These are phyloP conservation scores for Acanthamoeba healyi DNA, from an alignment of 208 protist genomes.

Conservation along the genomic window DNA sequence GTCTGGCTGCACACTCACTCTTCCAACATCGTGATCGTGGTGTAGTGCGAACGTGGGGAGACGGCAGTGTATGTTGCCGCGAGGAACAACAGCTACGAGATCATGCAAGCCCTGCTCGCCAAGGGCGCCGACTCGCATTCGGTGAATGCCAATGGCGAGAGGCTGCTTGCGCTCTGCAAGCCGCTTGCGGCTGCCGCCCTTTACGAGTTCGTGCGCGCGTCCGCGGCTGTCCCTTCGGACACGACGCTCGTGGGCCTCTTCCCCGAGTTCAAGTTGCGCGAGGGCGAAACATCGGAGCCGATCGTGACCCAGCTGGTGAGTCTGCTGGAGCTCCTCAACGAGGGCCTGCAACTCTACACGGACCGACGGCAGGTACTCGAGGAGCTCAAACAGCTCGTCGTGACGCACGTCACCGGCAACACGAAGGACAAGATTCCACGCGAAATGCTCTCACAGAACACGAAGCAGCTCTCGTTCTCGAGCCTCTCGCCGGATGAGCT, in stretches of 20 bases:
- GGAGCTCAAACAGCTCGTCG: not conserved
- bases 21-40: too few relatives aligned
- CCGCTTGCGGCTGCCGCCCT: not conserved
- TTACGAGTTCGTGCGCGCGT: not conserved
- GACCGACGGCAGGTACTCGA: not conserved
- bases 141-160: not conserved
- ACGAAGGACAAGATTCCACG: not conserved
- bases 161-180: not conserved
- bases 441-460: not conserved
- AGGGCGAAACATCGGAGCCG: not conserved
- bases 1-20: too few relatives aligned
- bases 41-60: not conserved
- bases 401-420: not conserved
- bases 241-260: not conserved
- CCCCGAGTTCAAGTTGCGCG: not conserved
- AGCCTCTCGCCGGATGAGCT: not conserved
- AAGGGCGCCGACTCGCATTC: constrained; percentile 1
- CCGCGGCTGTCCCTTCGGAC: not conserved
- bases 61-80: not conserved
- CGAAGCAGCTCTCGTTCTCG: constrained; percentile 5
- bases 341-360: not conserved
- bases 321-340: not conserved
- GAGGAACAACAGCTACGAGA: not conserved
- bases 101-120: not conserved
- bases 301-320: not conserved